Base-by-base conservation (phyloP, 1,284 basidiomycete species). In the Ceratobasidium sp. region DNA sequence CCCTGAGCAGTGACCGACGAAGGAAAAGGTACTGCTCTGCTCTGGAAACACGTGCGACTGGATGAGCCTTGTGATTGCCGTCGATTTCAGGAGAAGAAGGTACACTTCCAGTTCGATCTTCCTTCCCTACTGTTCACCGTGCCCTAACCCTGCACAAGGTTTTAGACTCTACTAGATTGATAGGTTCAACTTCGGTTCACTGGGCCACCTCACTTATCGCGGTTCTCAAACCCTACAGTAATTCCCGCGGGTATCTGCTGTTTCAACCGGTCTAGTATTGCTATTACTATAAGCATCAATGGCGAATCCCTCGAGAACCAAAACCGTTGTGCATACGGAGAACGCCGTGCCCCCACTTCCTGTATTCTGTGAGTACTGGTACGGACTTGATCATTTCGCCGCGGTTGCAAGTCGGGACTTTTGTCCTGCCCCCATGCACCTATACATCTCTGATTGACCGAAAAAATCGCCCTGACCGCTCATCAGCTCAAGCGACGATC, bases 311-410 rank as follows among this genome's bases (percentile, higher is more conserved):
- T 16, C 19, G 37, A 69, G 16, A 31, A 69, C 62, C 7, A 75
- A 74, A 65, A 76, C 64, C 53, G 79, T 84, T 61, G 80, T 88
- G 3, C 84, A 80, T 76, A 83, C 85, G 85, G 16, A 80, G 24
- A 83, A 84, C 65, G 87, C 87, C 16, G 71, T 84, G 76, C 85
- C 86, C 6, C 83, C 86, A 29, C 82, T 88, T 16, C 83, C 87
- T 14, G 81, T 86, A 41, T 88, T 86, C 77, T 89, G 80, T 79
- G 69, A 73, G 80, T 49, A 11, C 31, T 48, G 34, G 31, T 37
- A 19, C 31, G 13, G 41, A 48, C 53, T 77, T 22, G n/a, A 13
- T 22, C 22, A 48, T 54, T n/a, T 11, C 16, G 14, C 27, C 14
- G 9, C 16, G 46, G 3, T n/a, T 29, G 39, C 61, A 24, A 37